Evolutionary conservation across 441 rosid genomes (phyloP), one percentile per base, ranked within the genome.

Genomic region (Arabidopsis lyrata): DNA sequence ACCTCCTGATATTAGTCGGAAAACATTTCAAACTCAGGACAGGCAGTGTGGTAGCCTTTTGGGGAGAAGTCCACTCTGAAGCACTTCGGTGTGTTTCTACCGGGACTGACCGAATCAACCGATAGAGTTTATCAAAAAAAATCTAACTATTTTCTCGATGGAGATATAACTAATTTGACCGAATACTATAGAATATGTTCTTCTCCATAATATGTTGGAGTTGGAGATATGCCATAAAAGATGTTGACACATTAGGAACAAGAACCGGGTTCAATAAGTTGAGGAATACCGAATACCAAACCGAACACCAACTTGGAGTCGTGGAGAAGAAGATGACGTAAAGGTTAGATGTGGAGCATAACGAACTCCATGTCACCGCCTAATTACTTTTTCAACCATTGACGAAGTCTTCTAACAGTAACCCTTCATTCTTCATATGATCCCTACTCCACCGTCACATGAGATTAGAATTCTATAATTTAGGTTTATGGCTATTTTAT

Each of bases 341-440:
- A 72, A 72, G 68, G 27, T 72, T 45, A 62, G 54, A 56, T 5
- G 32, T 44, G 70, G 64, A 73, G 57, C 64, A 20, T 73, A 73
- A 73, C 70, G 70, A 73, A 73, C 77, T 73, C 77, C 71, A 73
- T 71, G 71, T 73, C 64, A 73, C 47, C 63, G 47, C 73, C 63
- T 8, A 16, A 54, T 10, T 62, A 53, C 35, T 48, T 39, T 55
- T 39, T 20, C 58, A 45, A 35, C 57, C 41, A 35, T 47, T 61
- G 68, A 67, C 66, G 39, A 3, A 64, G 63, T 68, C 58, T 52
- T 38, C 24, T 38, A 55, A 54, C 39, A 31, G 38, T 49, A 69
- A 58, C 74, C 66, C 15, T 44, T 69, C 73, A 45, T 48, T 35
- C 13, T 41, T 45, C 31, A 45, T 45, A 15, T 41, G 6, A 72